Conservation (phyloP, 1,284 basidiomycete genomes). For the Sphagnurus paluster region DNA sequence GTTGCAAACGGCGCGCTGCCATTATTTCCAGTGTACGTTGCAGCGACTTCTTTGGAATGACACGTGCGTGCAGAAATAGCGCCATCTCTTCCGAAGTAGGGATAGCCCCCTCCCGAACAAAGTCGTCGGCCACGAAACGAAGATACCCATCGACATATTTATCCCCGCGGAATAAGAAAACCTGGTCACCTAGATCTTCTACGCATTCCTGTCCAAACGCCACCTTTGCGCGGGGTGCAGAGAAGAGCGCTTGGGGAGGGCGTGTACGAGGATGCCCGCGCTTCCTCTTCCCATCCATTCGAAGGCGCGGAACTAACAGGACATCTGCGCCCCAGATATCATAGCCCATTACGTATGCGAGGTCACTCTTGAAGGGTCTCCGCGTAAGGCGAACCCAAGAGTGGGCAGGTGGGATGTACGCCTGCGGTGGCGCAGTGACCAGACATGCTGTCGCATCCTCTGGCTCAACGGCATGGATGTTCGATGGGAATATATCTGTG, state of each 20-base stretch:
- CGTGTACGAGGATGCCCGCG: neutral
- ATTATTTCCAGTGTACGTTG: conserved; percentile 2
- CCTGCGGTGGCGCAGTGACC: too few relatives aligned
- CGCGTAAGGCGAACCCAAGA: conserved; percentile 7
- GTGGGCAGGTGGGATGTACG: neutral
- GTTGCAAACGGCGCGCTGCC: neutral
- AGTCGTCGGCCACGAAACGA: neutral
- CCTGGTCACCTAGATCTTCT: neutral
- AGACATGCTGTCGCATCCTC: neutral
- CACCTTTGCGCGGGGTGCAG: neutral
- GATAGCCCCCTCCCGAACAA: neutral
- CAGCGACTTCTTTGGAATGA: neutral
- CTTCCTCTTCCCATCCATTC: neutral
- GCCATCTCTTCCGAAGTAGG: conserved; percentile 1
- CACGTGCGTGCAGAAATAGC: neutral
- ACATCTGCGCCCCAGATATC: neutral
- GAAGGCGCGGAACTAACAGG: conserved; percentile 1
- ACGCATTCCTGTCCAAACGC: neutral
- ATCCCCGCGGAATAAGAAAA: neutral
- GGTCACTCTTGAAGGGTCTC: conserved; percentile 1
- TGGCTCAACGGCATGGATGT: neutral
- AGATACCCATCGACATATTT: conserved; percentile 3
- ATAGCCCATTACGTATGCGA: conserved; percentile 2
- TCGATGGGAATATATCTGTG: conserved; percentile 1
- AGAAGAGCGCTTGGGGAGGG: conserved; percentile 1